Evolutionary conservation across 2,329 filamentous ascomycete species (phyloP), one percentile per base, ranked within the genome.

Genomic region (Scleromitrula shiraiana): DNA sequence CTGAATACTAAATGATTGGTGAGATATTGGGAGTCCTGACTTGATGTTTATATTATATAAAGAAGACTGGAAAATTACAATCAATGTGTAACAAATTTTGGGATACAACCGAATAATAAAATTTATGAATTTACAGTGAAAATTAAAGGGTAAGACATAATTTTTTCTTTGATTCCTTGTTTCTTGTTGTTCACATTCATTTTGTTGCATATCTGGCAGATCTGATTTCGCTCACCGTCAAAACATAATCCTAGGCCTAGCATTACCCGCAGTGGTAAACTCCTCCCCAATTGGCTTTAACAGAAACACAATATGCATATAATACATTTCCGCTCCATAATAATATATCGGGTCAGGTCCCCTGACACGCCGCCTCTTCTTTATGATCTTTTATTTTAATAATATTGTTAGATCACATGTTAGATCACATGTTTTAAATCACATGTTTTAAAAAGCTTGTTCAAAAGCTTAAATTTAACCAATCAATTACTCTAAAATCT

Each of bases 101-200:
- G 26, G 27, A 46, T 26, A 24, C 39, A n/a, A 46, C 30, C 41
- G 35, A 23, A 46, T 14, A 41, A 41, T 40, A 22, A 26, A 12
- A 26, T 23, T 35, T 39, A 32, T 20, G 27, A 27, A 27, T 26
- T 27, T 47, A 47, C 24, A 41, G 14, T 47, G 45, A 33, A 47
- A 15, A 7, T 7, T 41, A 27, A 17, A 41, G 14, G 27, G 29
- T 17, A 41, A 20, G 26, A 20, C 27, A 20, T 41, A 32, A 33
- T 19, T 5, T 47, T 41, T 29, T n/a, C 29, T 47, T 41, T 47
- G 37, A 35, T 47, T 47, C 45, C 29, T 41, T 47, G 45, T 27
- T 47, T 47, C 29, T 41, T 35, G 5, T 27, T 35, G 5, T 27
- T 35, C 20, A 10, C 22, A 7, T 41, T 23, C 36, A n/a, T 46